phyloP scores from a whole-genome alignment of 2,329 filamentous ascomycete species.

The Corinectria fuckeliana region DNA sequence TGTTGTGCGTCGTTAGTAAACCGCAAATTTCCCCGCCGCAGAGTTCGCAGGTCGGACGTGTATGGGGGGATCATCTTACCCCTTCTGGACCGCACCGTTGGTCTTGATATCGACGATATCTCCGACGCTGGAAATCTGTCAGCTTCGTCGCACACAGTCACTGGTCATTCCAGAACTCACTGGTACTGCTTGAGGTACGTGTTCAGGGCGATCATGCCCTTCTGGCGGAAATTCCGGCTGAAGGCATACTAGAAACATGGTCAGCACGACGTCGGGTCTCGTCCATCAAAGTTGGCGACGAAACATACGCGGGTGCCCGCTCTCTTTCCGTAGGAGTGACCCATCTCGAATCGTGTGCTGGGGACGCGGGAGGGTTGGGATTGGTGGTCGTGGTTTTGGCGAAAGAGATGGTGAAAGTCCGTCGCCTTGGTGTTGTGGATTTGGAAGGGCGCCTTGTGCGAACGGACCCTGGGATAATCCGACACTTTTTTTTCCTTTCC shows the following conservation, averaged over 20 bases:
- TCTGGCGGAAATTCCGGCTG: slow-evolving; percentile 91
- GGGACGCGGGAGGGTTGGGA: slow-evolving; percentile 45
- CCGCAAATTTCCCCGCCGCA: slow-evolving; percentile 13
- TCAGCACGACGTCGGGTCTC: slow-evolving; percentile 41
- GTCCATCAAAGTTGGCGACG: slow-evolving; percentile 21
- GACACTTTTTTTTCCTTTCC: slow-evolving; percentile 40
- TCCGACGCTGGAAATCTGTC: slow-evolving; percentile 73
- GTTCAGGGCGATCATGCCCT: slow-evolving; percentile 90
- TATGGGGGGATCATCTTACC: slow-evolving; percentile 62
- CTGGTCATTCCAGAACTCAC: slow-evolving; percentile 49
- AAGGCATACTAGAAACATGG: slow-evolving; percentile 75
- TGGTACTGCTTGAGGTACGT: slow-evolving; percentile 96
- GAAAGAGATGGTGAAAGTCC: slow-evolving; percentile 43
- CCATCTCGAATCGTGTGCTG: slow-evolving; percentile 71
- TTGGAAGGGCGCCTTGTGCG: slow-evolving; percentile 49
- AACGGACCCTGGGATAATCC: slow-evolving; percentile 47
- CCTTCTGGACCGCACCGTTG: slow-evolving; percentile 98
- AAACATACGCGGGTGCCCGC: slow-evolving; percentile 80
- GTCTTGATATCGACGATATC: slow-evolving; percentile 99
- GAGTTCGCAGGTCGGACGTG: slow-evolving; percentile 27
- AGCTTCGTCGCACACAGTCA: slow-evolving; percentile 42
- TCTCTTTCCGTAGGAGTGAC: slow-evolving; percentile 87
- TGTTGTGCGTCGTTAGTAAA: slow-evolving; percentile 53
- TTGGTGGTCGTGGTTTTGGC: slow-evolving; percentile 53
- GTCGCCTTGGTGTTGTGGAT: slow-evolving; percentile 46